Evolutionary conservation across 495 filamentous ascomycete genomes (phyloP).

Genomic region (Stereocaulon alpinum): DNA sequence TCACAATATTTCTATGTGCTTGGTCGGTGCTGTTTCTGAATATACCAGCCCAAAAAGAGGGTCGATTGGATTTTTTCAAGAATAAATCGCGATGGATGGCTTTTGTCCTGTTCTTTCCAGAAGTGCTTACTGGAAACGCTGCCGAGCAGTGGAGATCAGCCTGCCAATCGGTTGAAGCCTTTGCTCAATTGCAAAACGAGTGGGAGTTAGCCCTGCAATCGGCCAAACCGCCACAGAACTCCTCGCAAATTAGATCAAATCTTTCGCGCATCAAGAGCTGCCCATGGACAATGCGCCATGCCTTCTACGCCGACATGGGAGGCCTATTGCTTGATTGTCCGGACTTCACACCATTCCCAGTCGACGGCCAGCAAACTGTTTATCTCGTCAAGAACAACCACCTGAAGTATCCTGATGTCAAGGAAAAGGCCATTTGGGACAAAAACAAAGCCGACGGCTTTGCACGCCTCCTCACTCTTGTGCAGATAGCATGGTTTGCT

Average conservation of each 20-base stretch:
- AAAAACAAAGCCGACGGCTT: conserved; percentile 26
- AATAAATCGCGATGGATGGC: conserved; percentile 14
- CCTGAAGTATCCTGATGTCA: conserved; percentile 16
- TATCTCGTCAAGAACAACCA: conserved; percentile 22
- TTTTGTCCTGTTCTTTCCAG: conserved; percentile 20
- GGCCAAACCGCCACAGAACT: not conserved
- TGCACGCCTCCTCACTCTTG: conserved; percentile 18
- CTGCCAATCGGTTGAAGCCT: conserved; percentile 13
- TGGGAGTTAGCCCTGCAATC: not conserved
- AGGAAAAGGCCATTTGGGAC: conserved; percentile 19
- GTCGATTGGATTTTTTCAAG: not conserved
- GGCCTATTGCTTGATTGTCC: conserved; percentile 21
- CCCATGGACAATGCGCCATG: conserved; percentile 27
- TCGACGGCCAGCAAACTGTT: conserved; percentile 22
- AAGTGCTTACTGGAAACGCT: conserved; percentile 15
- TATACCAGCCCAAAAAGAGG: conserved; percentile 2
- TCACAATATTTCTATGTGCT: conserved; percentile 21
- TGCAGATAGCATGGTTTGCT: conserved; percentile 26
- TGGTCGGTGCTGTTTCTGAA: conserved; percentile 22
- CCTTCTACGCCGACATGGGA: conserved; percentile 31
- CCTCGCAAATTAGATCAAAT: not conserved
- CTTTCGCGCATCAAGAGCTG: not conserved
- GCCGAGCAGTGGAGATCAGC: conserved; percentile 18
- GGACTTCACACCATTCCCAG: conserved; percentile 22
- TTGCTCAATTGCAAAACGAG: not conserved